A percentile compares a stretch with the other conserved stretches of the same genome.
phyloP scores from a whole-genome alignment of 768 basidiomycete species.

The Lentinula edodes region DNA sequence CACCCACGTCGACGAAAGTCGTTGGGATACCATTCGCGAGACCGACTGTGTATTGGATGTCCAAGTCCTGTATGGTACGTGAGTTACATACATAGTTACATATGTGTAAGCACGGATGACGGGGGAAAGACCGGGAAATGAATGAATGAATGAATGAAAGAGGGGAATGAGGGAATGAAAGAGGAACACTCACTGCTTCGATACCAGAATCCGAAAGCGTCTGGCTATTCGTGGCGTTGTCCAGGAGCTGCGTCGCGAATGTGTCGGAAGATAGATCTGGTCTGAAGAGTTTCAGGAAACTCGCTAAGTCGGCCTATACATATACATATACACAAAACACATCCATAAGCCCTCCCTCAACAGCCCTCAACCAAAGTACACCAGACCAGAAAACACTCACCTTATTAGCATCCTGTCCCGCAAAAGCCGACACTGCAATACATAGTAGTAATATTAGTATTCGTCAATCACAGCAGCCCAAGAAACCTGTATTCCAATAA shows the following conservation, averaged over 20 bases:
- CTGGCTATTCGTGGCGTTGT: conserved; percentile 23
- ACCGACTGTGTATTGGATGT: conserved; percentile 19
- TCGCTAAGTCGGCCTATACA: conserved; percentile 12
- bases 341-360: too few species aligned
- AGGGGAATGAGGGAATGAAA: too few species aligned
- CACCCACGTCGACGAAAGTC: conserved; percentile 19
- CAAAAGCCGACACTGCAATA: conserved; percentile 18
- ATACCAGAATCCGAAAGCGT: conserved; percentile 16
- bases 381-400: background rate
- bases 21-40: conserved; percentile 20
- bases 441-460: too few species aligned
- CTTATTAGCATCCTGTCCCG: conserved; percentile 14
- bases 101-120: too few species aligned
- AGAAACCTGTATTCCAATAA: too few species aligned
- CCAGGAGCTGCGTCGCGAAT: conserved; percentile 18
- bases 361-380: too few species aligned
- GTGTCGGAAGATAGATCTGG: conserved; percentile 20
- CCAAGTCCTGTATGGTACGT: too few species aligned
- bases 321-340: too few species aligned
- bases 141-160: too few species aligned
- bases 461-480: too few species aligned
- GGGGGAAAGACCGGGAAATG: too few species aligned
- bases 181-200: conserved; percentile 18
- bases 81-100: too few species aligned
- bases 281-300: conserved; percentile 19